Base-by-base conservation (phyloP, 208 protist species). In the Novymonas esmeraldas region DNA sequence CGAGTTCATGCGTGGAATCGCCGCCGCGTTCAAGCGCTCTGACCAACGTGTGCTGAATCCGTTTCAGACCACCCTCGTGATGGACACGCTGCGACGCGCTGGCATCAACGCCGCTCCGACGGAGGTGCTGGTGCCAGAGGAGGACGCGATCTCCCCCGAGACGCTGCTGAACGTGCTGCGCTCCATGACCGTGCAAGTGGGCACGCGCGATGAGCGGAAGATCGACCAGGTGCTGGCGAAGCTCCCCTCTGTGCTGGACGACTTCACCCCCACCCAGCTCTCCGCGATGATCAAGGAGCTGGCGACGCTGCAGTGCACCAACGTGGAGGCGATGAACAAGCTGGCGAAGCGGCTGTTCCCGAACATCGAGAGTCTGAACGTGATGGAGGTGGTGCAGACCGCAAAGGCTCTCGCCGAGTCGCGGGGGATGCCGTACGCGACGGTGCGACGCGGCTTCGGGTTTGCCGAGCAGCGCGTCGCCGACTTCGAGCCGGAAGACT, bases 1-100 rank as follows among this genome's bases (percentile, higher is more conserved):
- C 1, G 91, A 96, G 18, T 81, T 96, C 34, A 96, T 96, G 91
- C 87, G 88, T 14, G 91, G 83, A 18, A 42, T 96, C 20, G 73
- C 82, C n/a, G 84, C 82, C 56, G 82, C 86, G 2, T 96, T 94
- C 72, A 48, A 71, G 20, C 78, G 78, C 5, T 65, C 74, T 20
- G 83, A 96, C 34, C 91, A 96, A 56, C 77, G 75, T 2, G 88
- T 96, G 24, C 73, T 96, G 31, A 90, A 81, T 2, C 91, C 91
- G 0, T 96, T 96, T 68, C 91, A 96, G 66, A 58, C 58, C 10
- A 94, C 76, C 56, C 67, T 94, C 28, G 80, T 94, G 33, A 68
- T 76, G 13, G 86, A 96, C 67, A 90, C 84, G 28, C 77, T 96
- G 29, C 86, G 82, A 18, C 89, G 87, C 39, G 81, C 76, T 2